These are phyloP conservation scores for Fusarium anguioides DNA, from an alignment of 2,329 filamentous ascomycete species.

Conservation along the genomic window DNA sequence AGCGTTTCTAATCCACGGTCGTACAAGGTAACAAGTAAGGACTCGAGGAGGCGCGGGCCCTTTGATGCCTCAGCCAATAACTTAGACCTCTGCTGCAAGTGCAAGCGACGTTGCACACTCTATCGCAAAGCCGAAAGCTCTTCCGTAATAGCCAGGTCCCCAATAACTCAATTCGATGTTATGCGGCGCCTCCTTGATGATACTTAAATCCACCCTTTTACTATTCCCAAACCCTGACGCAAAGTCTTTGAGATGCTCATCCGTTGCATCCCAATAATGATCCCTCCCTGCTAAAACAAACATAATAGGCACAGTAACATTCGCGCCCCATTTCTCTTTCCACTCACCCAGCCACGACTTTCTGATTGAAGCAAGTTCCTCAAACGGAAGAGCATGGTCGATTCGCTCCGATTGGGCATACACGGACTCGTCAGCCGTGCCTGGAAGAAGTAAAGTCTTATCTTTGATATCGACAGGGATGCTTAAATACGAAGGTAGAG, in stretches of 20 bases:
- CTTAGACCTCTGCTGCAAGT: no score
- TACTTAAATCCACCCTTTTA: slow-evolving; percentile 29
- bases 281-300: slow-evolving; percentile 24
- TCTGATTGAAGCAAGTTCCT: slow-evolving; percentile 25
- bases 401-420: slow-evolving; percentile 28
- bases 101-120: slow-evolving; percentile 32
- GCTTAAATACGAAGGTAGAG: slow-evolving; percentile 12
- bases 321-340: slow-evolving; percentile 33
- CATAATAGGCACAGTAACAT: slow-evolving; percentile 33
- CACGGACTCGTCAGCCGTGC: slow-evolving; percentile 29
- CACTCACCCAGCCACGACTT: slow-evolving; percentile 28
- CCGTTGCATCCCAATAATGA: slow-evolving; percentile 32
- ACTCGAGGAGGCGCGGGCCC: no score
- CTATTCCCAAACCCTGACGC: slow-evolving; percentile 19
- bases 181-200: slow-evolving; percentile 32
- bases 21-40: no score
- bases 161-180: slow-evolving; percentile 40
- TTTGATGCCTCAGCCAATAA: no score
- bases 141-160: slow-evolving; percentile 34
- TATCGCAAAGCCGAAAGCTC: slow-evolving; percentile 36
- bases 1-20: no score
- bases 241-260: slow-evolving; percentile 34
- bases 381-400: slow-evolving; percentile 31
- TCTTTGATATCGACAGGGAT: slow-evolving; percentile 35
- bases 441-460: slow-evolving; percentile 27